These are phyloP conservation scores for Ambrosia hybrid DNA, from an alignment of 140 eudicot species.

Conservation along the genomic window DNA sequence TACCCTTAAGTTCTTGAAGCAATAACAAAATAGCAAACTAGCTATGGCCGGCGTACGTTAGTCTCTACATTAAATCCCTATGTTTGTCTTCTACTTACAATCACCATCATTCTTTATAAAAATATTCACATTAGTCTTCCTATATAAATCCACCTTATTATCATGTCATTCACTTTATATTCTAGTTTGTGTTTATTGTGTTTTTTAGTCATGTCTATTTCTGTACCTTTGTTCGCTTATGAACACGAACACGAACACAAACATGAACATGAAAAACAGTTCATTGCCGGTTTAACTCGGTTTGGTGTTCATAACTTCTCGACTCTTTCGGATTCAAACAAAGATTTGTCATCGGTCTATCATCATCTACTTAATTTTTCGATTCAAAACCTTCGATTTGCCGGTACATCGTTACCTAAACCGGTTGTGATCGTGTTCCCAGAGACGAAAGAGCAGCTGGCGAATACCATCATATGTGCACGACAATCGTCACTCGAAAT, in stretches of 20 bases:
- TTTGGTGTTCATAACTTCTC: conserved; percentile 54
- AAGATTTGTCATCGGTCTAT: conserved; percentile 33
- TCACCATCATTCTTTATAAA: conserved; percentile 25
- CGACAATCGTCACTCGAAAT: conserved; percentile 37
- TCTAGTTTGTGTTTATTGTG: too few species aligned
- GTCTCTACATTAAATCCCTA: conserved; percentile 22
- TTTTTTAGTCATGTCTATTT: conserved; percentile 6
- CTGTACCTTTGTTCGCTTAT: conserved; percentile 18
- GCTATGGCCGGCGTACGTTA: conserved; percentile 36
- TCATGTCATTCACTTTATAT: neutral
- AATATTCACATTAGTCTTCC: neutral
- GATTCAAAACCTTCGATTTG: conserved; percentile 71
- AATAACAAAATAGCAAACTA: conserved; percentile 16
- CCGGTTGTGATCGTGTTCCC: conserved; percentile 70
- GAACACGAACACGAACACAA: conserved; percentile 4
- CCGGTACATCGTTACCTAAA: conserved; percentile 45
- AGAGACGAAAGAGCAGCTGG: conserved; percentile 49
- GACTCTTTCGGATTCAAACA: conserved; percentile 34
- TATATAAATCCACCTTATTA: conserved; percentile 30
- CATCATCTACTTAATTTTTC: conserved; percentile 55
- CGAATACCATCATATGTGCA: conserved; percentile 45
- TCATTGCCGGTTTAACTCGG: conserved; percentile 45
- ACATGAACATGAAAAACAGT: conserved; percentile 20
- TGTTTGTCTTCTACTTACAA: conserved; percentile 28
- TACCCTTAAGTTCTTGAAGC: conserved; percentile 2